These are phyloP conservation scores for Collybia nuda DNA, from an alignment of 768 basidiomycete species.

Conservation along the genomic window DNA sequence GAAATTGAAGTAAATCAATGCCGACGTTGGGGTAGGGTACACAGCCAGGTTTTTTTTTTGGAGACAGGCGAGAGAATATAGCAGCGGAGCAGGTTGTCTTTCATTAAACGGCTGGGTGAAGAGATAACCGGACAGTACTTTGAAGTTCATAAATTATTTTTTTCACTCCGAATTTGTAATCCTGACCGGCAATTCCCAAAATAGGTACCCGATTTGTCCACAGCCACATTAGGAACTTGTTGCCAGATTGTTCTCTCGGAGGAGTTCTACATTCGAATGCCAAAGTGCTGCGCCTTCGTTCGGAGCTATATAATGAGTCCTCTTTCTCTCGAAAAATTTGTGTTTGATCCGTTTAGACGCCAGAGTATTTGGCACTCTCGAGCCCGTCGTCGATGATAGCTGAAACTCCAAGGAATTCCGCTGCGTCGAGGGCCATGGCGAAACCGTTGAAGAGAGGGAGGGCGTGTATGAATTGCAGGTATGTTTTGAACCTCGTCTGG, in stretches of 20 bases:
- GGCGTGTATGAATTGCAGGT: constrained; percentile 57
- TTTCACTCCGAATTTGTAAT: background rate
- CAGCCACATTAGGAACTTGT: too few species aligned
- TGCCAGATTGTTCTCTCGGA: too few species aligned
- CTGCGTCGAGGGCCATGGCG: constrained; percentile 26
- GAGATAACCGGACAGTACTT: too few species aligned
- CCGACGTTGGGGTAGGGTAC: too few species aligned
- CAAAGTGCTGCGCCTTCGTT: constrained; percentile 11
- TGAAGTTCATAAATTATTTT: background rate
- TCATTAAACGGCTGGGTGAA: too few species aligned
- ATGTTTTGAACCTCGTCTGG: constrained; percentile 11
- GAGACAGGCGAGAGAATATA: too few species aligned
- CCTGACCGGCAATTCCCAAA: too few species aligned
- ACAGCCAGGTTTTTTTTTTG: too few species aligned
- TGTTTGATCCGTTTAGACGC: constrained; percentile 37
- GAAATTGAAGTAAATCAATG: too few species aligned
- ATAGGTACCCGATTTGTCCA: too few species aligned
- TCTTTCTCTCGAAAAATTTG: constrained; percentile 17
- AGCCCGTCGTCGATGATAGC: constrained; percentile 37
- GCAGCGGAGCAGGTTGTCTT: too few species aligned
- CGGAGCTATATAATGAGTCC: constrained; percentile 34
- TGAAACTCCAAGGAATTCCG: constrained; percentile 30
- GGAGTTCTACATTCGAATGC: too few species aligned
- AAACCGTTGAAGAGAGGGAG: constrained; percentile 53
- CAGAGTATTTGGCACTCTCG: constrained; percentile 18